Evolutionary conservation across 1,284 basidiomycete genomes (phyloP), one percentile per base, ranked within the genome.

Genomic region (Tilletia setariae): DNA sequence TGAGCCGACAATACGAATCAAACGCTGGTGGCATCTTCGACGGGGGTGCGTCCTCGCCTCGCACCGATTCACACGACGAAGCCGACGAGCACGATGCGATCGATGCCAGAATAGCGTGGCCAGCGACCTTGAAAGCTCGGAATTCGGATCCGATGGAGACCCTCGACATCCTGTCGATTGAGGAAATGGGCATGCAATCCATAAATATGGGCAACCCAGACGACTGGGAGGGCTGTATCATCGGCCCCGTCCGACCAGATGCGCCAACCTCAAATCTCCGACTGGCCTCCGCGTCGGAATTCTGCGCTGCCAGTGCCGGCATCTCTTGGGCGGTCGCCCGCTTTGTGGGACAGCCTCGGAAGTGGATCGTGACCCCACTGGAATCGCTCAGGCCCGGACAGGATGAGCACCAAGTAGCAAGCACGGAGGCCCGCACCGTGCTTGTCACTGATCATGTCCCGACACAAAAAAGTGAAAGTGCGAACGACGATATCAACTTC

Each of bases 171-270:
- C 69, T 79, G 30, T 78, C 76, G 2, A 74, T 79, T 56, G 72
- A 78, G 19, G 78, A 79, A 43, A 78, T 79, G 76, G 76, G 76
- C 8, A 63, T 72, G 40, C 78, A 79, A 67, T 72, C 75, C 30
- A 69, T 79, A 67, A 72, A 79, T 63, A 63, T 79, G 16, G 78
- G 78, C 68, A 75, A 72, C 66, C 66, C 72, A 40, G 72, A 71
- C 46, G 76, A 79, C 61, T 79, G 78, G 78, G 70, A 77, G 16
- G 78, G 78, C 23, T 69, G 67, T 65, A 71, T 69, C 56, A 68
- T 76, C n/a, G 42, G 43, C 9, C 62, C 62, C 40, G 62, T 46
- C 42, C 62, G 62, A 9, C 30, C 56, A 16, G 56, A 61, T 30
- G 56, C 56, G 28, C 28, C 30, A 40, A 67, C 69, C 35, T 28